phyloP scores from a whole-genome alignment of 1,139 yeast genomes.

The Yamadazyma diospyri region DNA sequence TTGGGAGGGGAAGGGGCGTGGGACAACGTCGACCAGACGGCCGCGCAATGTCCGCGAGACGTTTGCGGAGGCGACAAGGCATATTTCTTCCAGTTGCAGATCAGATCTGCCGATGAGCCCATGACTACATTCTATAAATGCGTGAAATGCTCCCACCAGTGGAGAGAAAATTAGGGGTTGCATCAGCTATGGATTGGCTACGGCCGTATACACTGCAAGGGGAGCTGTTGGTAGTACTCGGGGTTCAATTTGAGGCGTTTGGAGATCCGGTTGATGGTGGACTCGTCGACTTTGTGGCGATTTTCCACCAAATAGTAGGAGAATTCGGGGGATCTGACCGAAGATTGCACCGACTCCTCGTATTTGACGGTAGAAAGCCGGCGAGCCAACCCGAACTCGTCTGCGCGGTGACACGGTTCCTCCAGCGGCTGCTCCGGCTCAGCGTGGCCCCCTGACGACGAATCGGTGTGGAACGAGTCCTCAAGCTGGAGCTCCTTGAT shows the following conservation, averaged over 20 bases:
- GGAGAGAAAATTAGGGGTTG: constrained; percentile 93
- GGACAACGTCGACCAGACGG: constrained; percentile 95
- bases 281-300: constrained; percentile 7
- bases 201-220: constrained; percentile 4
- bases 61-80: constrained; percentile 88
- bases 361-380: constrained; percentile 9
- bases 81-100: constrained; percentile 93
- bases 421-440: too few relatives aligned
- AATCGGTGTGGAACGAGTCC: neutral
- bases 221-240: constrained; percentile 14
- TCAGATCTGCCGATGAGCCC: constrained; percentile 88
- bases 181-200: too few relatives aligned
- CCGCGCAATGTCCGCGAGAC: constrained; percentile 86
- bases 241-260: constrained; percentile 16
- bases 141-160: constrained; percentile 87
- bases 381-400: constrained; percentile 9
- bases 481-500: neutral
- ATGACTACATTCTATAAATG: constrained; percentile 97
- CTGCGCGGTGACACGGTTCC: neutral
- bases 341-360: constrained; percentile 8
- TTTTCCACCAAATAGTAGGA: constrained; percentile 5
- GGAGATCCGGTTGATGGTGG: constrained; percentile 10
- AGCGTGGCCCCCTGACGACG: too few relatives aligned
- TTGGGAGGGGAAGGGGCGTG: constrained; percentile 97
- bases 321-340: constrained; percentile 11